A percentile compares a stretch with the other conserved stretches of the same genome.
Conservation (phyloP, 1,284 basidiomycete genomes). For the Kalmanozyma brasiliensis region DNA sequence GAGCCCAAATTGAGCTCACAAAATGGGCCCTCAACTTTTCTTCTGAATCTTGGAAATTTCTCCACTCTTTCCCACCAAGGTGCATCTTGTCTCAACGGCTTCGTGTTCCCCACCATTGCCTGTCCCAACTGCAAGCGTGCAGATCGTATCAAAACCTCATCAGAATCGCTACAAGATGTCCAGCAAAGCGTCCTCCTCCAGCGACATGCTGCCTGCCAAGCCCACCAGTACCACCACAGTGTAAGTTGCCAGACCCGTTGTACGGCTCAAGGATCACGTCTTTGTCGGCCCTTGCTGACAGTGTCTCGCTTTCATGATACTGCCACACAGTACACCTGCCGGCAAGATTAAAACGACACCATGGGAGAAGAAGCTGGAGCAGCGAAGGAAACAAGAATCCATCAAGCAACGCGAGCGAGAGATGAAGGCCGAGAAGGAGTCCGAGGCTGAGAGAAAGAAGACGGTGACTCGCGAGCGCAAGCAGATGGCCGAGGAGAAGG, state of each 20-base stretch:
- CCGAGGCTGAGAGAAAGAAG: constrained; percentile 43
- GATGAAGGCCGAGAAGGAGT: constrained; percentile 52
- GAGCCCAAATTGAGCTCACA: too few species aligned
- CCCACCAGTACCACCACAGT: constrained; percentile 36
- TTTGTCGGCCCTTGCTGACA: constrained; percentile 13
- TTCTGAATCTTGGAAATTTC: too few species aligned
- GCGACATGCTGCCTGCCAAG: constrained; percentile 41
- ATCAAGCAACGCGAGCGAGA: constrained; percentile 54
- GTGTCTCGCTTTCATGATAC: not conserved
- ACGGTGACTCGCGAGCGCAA: constrained; percentile 46
- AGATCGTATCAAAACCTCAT: too few species aligned
- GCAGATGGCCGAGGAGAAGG: constrained; percentile 55
- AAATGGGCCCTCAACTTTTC: too few species aligned
- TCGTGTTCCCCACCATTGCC: too few species aligned
- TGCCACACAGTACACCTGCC: constrained; percentile 24
- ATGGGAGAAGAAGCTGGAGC: constrained; percentile 53
- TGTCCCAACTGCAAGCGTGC: too few species aligned
- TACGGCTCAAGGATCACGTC: too few species aligned
- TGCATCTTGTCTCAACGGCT: too few species aligned
- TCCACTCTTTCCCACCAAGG: too few species aligned
- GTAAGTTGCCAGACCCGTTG: constrained; percentile 15
- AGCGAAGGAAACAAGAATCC: constrained; percentile 46
- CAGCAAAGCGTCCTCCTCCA: constrained; percentile 16
- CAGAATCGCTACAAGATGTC: constrained; percentile 8
- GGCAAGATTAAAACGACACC: constrained; percentile 50